These are phyloP conservation scores for peach (Prunus persica) DNA, from an alignment of 306 rosid genomes.

Conservation along the genomic window DNA sequence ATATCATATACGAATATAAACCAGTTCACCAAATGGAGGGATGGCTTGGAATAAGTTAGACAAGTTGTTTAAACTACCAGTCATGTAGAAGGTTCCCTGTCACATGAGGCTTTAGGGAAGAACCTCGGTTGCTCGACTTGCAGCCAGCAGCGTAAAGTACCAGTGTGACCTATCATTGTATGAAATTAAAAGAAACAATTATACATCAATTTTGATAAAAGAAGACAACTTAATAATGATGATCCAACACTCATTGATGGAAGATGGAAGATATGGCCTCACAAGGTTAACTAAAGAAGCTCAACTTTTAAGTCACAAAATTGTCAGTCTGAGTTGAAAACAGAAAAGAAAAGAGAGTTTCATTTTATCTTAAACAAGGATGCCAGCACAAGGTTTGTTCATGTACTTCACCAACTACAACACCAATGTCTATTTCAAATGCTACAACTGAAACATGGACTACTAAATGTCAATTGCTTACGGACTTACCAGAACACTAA, in stretches of 20 bases:
- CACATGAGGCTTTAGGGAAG: conserved; percentile 77
- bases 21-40: neutral
- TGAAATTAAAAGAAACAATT: conserved; percentile 15
- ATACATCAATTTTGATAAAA: conserved; percentile 2
- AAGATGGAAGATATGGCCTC: neutral
- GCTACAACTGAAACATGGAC: neutral
- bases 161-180: conserved; percentile 58
- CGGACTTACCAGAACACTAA: conserved; percentile 72
- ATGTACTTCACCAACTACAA: neutral
- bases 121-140: conserved; percentile 59
- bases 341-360: neutral
- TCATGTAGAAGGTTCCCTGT: conserved; percentile 69
- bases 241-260: neutral
- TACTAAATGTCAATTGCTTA: conserved; percentile 12
- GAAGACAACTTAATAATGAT: neutral
- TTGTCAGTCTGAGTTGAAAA: neutral
- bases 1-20: neutral
- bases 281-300: neutral
- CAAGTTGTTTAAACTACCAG: conserved; percentile 55
- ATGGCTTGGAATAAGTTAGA: conserved; percentile 15
- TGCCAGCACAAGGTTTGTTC: neutral
- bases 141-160: conserved; percentile 61
- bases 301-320: neutral
- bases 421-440: neutral
- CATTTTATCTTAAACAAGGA: neutral